Base-by-base conservation (phyloP, 2,329 filamentous ascomycete species). In the Colletotrichum liriopes region DNA sequence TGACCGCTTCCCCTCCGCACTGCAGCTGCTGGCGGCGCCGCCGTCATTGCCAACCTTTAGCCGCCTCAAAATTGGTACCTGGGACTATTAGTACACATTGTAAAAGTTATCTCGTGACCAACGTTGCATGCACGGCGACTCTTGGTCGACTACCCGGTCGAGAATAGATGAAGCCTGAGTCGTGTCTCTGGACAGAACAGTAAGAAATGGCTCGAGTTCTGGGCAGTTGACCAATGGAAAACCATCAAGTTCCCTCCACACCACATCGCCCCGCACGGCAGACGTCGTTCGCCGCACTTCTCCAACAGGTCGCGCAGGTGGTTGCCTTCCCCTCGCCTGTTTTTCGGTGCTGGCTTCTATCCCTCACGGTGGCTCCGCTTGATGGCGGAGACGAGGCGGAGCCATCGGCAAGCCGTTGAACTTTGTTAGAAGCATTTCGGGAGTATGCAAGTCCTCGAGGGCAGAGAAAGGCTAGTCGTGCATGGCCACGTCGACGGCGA, bases 121-220 rank as follows among this genome's bases (percentile, higher is more conserved):
- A 23, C 8, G 11, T 37, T 5, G 67, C 67, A 43, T 43, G 47
- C 54, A 60, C 18, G 4, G 32, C 5, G 2, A 29, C 47, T 56
- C 16, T 62, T 26, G 64, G 56, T 35, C 64, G 26, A 26, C 64
- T 39, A 45, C 51, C 68, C 49, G 51, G 51, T 62, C 23, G n/a
- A 29, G 9, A 32, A 37, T 54, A 45, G 12, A 23, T 2, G 35
- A 70, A 35, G 37, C 45, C 54, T 65, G 61, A 71, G 68, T 71
- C 68, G 52, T 52, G 64, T 51, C 2, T 35, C 37, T 49, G 49
- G 2, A 18, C 20, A 7, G 37, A 41, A 54, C 41, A 29, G 45
- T 39, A 23, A 26, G 18, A 2, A 20, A 35, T 37, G 47, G 56
- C 45, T 61, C 56, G 37, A 16, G 37, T 37, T n/a, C 29, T 62